A percentile compares a stretch with the other conserved stretches of the same genome.
phyloP scores from a whole-genome alignment of 371 early-diverging fungal species.

The Mortierella polycephala region DNA sequence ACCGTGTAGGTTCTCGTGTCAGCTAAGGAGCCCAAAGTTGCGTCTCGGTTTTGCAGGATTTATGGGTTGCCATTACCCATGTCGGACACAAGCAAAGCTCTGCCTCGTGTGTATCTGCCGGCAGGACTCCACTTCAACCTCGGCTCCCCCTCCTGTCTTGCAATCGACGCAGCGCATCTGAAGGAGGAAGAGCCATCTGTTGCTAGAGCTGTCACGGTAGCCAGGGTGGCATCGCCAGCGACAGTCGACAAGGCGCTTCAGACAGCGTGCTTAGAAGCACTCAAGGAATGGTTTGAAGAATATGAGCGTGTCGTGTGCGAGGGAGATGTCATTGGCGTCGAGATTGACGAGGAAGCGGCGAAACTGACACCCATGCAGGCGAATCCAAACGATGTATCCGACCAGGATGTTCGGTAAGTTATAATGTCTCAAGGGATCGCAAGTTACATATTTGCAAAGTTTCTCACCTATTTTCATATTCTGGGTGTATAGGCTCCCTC shows the following conservation, averaged over 20 bases:
- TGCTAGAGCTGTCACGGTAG: conserved; percentile 75
- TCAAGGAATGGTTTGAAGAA: conserved; percentile 76
- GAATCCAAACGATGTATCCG: conserved; percentile 47
- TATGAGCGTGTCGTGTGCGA: conserved; percentile 77
- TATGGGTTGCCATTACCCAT: conserved; percentile 31
- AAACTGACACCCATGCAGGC: conserved; percentile 42
- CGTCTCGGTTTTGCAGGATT: conserved; percentile 30
- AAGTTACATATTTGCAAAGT: too few relatives aligned
- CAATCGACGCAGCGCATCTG: conserved; percentile 51
- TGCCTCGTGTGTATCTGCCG: conserved; percentile 60
- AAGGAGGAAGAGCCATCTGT: conserved; percentile 62
- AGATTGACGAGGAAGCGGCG: conserved; percentile 66
- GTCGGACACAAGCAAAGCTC: conserved; percentile 23
- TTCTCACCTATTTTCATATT: conserved; percentile 13
- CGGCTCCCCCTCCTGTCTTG: conserved; percentile 57
- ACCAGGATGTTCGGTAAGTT: conserved; percentile 46
- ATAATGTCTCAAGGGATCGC: too few relatives aligned
- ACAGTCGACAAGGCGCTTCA: conserved; percentile 79
- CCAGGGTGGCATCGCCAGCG: conserved; percentile 80
- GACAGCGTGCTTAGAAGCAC: conserved; percentile 66
- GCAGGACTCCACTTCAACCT: conserved; percentile 73
- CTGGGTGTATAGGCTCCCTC: conserved; percentile 43
- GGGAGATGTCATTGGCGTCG: conserved; percentile 79
- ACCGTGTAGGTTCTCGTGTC: conserved; percentile 25
- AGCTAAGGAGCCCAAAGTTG: conserved; percentile 18